Base-by-base conservation (phyloP, 192 early-diverging fungal genomes). In the Coemansia sp. region DNA sequence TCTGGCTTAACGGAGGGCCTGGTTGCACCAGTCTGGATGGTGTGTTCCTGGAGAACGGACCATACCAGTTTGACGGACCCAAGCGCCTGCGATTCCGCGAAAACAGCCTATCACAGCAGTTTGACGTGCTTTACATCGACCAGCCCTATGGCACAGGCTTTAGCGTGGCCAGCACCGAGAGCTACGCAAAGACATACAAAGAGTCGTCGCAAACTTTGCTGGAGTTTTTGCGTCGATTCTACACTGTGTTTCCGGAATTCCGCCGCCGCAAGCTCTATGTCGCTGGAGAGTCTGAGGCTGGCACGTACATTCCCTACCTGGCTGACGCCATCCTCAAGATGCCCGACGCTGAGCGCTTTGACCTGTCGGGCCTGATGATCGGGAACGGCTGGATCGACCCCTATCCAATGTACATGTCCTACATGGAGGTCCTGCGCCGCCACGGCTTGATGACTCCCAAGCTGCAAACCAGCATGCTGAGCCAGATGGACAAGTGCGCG, bases 321-420 rank as follows among this genome's bases (percentile, higher is more conserved):
- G 86, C 87, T 0, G 56, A 74, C 19, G 82, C 80, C 2, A 72
- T 89, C 0, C 60, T 89, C 32, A 74, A 76, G 27, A 79, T 69
- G 59, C 38, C 58, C 22, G 54, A 61, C 15, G 46, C 56, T 3
- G 53, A 53, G 27, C 29, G 69, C 18, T 63, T 62, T 33, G 50
- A 71, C 22, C 40, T 90, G 9, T 34, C 69, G 27, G 86, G 87
- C 0, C 18, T 90, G 12, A 64, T 83, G 60, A 84, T 91, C 46
- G 90, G 90, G 19, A 91, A 88, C 66, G 88, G 87, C n/a, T 91
- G 90, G 90, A 80, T 91, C 18, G 90, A 91, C 39, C 87, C 88
- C 26, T 39, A 65, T 22, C 70, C 72, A 15, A 81, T 81, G 83
- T 85, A 84, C 59, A 66, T 68, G 58, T 80, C 83, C 43, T 84